phyloP scores from a whole-genome alignment of 345 rosid genomes.

The Boechera retrofracta region DNA sequence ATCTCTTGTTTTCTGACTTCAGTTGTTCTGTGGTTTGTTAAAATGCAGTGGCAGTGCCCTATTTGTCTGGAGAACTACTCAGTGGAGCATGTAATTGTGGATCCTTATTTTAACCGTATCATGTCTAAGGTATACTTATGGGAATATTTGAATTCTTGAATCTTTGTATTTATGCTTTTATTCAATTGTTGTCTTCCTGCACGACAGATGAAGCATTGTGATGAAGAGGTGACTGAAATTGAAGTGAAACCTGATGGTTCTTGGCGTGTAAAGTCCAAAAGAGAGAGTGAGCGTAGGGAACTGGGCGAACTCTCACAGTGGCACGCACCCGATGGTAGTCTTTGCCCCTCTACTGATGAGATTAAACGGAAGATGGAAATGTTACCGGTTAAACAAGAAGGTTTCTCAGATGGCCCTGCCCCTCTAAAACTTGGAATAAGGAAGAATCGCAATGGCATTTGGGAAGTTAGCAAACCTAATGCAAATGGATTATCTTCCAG shows the following conservation, averaged over 20 bases:
- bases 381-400: slow-evolving; percentile 71
- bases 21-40: slow-evolving; percentile 29
- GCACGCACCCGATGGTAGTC: slow-evolving; percentile 82
- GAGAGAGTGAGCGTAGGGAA: slow-evolving; percentile 76
- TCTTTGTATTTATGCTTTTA: slow-evolving; percentile 1
- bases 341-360: slow-evolving; percentile 53
- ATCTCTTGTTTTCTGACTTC: slow-evolving; percentile 30
- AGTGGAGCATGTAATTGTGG: slow-evolving; percentile 78
- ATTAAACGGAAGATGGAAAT: slow-evolving; percentile 57
- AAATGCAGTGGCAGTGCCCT: slow-evolving; percentile 98
- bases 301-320: slow-evolving; percentile 81
- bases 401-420: slow-evolving; percentile 68
- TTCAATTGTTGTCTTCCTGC: slow-evolving; percentile 31
- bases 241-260: slow-evolving; percentile 96
- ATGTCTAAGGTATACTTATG: slow-evolving; percentile 67
- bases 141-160: slow-evolving; percentile 15
- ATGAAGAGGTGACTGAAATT: slow-evolving; percentile 84
- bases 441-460: slow-evolving; percentile 81
- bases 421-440: slow-evolving; percentile 89
- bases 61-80: slow-evolving; percentile 91
- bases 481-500: slow-evolving; percentile 63
- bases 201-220: slow-evolving; percentile 78
- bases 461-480: slow-evolving; percentile 93
- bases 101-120: slow-evolving; percentile 90
- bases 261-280: slow-evolving; percentile 90